Evolutionary conservation across 148 eudicot genomes (phyloP).

Genomic region (Suaeda aralocaspica): DNA sequence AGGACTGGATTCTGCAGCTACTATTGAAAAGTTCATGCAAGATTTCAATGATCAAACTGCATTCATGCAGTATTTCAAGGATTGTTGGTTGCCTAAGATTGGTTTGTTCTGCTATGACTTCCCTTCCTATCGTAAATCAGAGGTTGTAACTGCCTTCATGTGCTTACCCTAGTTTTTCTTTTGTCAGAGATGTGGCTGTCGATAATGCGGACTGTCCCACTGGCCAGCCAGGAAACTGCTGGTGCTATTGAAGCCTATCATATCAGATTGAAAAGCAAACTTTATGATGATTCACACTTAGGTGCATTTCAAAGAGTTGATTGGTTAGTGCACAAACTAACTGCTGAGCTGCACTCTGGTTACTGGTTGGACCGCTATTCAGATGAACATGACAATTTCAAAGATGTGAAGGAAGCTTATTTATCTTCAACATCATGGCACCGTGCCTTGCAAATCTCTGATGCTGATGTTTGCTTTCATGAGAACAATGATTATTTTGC

Average conservation of each 20-base stretch:
- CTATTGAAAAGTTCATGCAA: constrained; percentile 52
- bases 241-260: constrained; percentile 98
- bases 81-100: constrained; percentile 82
- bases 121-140: constrained; percentile 1
- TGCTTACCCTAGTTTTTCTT: constrained; percentile 15
- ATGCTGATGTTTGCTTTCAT: constrained; percentile 52
- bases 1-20: constrained; percentile 42
- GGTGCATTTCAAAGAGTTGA: constrained; percentile 87
- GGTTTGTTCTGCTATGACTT: constrained; percentile 37
- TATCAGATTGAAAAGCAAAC: constrained; percentile 73
- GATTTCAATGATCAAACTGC: constrained; percentile 69
- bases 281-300: constrained; percentile 76
- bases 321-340: constrained; percentile 89
- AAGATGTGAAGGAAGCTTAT: constrained; percentile 75
- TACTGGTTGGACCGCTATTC: constrained; percentile 90
- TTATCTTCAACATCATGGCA: constrained; percentile 87
- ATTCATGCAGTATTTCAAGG: constrained; percentile 80
- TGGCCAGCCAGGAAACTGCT: constrained; percentile 88
- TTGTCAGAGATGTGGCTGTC: constrained; percentile 87
- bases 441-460: constrained; percentile 74
- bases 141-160: constrained; percentile 1
- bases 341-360: constrained; percentile 70
- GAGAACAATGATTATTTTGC: constrained; percentile 42
- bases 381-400: constrained; percentile 84
- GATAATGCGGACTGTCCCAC: constrained; percentile 62